phyloP scores from a whole-genome alignment of 2,329 filamentous ascomycete species.

The Escovopsis sp. region DNA sequence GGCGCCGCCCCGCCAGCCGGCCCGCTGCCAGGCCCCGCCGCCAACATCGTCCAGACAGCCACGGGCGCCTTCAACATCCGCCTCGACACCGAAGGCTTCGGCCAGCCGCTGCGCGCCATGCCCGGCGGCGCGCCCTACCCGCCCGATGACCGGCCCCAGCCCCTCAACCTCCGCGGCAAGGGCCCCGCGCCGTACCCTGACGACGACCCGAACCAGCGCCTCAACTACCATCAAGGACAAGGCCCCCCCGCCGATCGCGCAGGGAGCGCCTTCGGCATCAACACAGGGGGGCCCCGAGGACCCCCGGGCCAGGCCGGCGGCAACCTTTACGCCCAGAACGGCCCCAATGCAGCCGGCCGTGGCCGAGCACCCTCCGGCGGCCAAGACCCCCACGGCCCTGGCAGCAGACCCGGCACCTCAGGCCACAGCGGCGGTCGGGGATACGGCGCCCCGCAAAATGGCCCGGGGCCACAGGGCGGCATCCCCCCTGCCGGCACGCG shows the following conservation, averaged over 20 bases:
- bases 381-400: constrained; percentile 27
- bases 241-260: constrained; percentile 33
- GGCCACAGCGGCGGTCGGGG: constrained; percentile 15
- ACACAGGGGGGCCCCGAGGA: constrained; percentile 22
- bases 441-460: constrained; percentile 6
- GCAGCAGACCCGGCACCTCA: constrained; percentile 22
- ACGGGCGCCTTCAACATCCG: constrained; percentile 37
- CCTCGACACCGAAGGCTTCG: constrained; percentile 19
- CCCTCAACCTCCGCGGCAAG: constrained; percentile 29
- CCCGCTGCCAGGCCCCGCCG: no score
- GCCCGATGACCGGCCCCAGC: constrained; percentile 45
- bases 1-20: constrained; percentile 5
- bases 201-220: constrained; percentile 24
- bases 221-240: constrained; percentile 31
- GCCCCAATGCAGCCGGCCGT: constrained; percentile 23
- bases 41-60: constrained; percentile 24
- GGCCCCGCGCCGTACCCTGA: constrained; percentile 38
- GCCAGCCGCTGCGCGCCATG: constrained; percentile 21
- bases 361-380: constrained; percentile 28
- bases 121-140: constrained; percentile 54
- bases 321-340: constrained; percentile 24
- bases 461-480: constrained; percentile 4
- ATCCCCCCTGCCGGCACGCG: constrained; percentile 11
- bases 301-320: constrained; percentile 29
- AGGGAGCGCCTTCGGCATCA: constrained; percentile 38